Evolutionary conservation across 345 rosid genomes (phyloP), one percentile per base, ranked within the genome.

Genomic region (Atalantia buxifolia): DNA sequence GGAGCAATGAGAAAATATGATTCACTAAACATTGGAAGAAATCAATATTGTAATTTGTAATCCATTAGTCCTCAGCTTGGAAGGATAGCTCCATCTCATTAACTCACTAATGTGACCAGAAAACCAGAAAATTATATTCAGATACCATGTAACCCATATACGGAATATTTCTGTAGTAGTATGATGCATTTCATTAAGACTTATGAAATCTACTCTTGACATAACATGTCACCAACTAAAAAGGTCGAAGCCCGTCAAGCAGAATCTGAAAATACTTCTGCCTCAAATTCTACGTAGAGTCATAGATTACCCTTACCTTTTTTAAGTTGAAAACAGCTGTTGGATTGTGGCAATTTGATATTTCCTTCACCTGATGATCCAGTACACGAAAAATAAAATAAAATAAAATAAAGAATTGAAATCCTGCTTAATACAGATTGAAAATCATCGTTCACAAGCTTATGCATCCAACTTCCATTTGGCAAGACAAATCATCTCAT

Each of bases 281-380:
- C 69, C 60, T 45, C 13, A 65, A 75, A 48, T 63, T 48, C 21
- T 45, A 63, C n/a, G 21, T 38, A 64, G 59, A 30, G 35, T 62
- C 21, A 27, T 42, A 36, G 4, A 75, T 6, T 64, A 63, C 19
- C 6, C 61, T 50, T 33, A 76, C 72, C 70, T 65, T 76, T 65
- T 31, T 50, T 55, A 63, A 33, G 53, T 75, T 7, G 69, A 45
- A 75, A 27, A 64, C 8, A 9, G 31, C 71, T 53, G 33, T 67
- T 22, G 31, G 28, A 76, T 4, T 33, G 65, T 30, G 22, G 31
- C 64, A 64, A 76, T 53, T 25, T 50, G 64, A n/a, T 50, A 13
- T 76, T 33, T 64, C 33, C 64, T 76, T 66, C 62, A 53, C 50
- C 71, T 50, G 56, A 65, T 9, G 14, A 66, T 59, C 71, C 71